Base-by-base conservation (phyloP, 2,329 filamentous ascomycete species). In the Colletotrichum lentis region DNA sequence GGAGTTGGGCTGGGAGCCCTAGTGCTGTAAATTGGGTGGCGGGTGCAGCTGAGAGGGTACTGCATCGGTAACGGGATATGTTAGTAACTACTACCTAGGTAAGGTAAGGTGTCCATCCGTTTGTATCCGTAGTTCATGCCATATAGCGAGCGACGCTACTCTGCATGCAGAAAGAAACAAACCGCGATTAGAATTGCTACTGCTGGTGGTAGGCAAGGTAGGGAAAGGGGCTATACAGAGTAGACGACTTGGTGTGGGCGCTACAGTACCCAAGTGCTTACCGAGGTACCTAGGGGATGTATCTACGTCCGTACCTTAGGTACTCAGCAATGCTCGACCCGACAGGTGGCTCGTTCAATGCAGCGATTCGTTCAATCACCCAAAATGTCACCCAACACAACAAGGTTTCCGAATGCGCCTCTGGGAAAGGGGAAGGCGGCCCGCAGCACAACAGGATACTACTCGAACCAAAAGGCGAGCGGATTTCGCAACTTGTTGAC, bases 151-250 rank as follows among this genome's bases (percentile, higher is more conserved):
- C 59, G 10, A 49, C 47, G 46, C 35, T 62, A 56, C 58, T 56
- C 58, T 24, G 52, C 64, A 39, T 41, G 52, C 46, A 57, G 44
- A 39, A 47, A 44, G 37, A 52, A 64, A 43, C 54, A 50, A 43
- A 44, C 24, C 49, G 56, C 62, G 20, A 24, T n/a, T 44, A 52
- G 46, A 35, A 53, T 52, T 22, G 44, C 39, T 60, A 22, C 31
- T 22, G 37, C 31, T 22, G 37, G 46, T 31, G 37, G 43, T 20
- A 35, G 35, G 37, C 8, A 22, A 22, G 37, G 22, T 50, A 37
- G 49, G 50, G 57, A 65, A 56, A 68, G 55, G 55, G 65, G 62
- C 31, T 50, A 65, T n/a, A n/a, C n/a, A n/a, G n/a, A n/a, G n/a
- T 56, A 35, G 43, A 22, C 56, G 44, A 58, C 41, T 57, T 35